phyloP scores from a whole-genome alignment of 2,329 filamentous ascomycete genomes.

The Arthrinium puccinioides region DNA sequence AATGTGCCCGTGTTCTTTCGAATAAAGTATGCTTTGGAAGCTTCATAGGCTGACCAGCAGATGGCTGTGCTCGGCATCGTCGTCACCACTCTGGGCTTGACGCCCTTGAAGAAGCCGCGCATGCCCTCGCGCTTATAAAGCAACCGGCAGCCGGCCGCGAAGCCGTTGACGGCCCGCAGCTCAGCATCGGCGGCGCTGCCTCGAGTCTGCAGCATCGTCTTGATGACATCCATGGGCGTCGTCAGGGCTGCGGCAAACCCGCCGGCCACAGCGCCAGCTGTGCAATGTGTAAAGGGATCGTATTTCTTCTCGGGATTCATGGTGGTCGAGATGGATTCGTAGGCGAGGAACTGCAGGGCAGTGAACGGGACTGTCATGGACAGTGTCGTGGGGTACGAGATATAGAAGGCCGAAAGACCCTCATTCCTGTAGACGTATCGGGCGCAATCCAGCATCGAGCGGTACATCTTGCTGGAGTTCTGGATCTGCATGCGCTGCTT shows the following conservation, averaged over 20 bases:
- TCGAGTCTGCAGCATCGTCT: conserved; percentile 91
- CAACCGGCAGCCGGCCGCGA: conserved; percentile 71
- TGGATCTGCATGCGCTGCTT: conserved; percentile 99
- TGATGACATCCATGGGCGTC: conserved; percentile 95
- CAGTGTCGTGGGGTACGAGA: conserved; percentile 95
- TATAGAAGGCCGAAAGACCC: conserved; percentile 88
- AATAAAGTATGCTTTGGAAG: conserved; percentile 44
- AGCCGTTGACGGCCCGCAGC: conserved; percentile 75
- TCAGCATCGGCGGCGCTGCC: conserved; percentile 76
- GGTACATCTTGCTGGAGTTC: conserved; percentile 81
- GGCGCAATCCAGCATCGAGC: conserved; percentile 80
- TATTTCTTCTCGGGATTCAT: conserved; percentile 85
- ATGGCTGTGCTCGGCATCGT: conserved; percentile 99
- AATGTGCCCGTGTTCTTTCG: conserved; percentile 19
- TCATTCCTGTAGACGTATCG: conserved; percentile 80
- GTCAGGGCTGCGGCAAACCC: conserved; percentile 90
- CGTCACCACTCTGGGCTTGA: conserved; percentile 84
- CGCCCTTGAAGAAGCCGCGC: conserved; percentile 85
- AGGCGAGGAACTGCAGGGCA: conserved; percentile 92
- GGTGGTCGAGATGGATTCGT: conserved; percentile 89
- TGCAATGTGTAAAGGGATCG: conserved; percentile 88
- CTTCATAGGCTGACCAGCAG: conserved; percentile 80
- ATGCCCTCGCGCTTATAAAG: conserved; percentile 79
- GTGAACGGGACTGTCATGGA: conserved; percentile 99
- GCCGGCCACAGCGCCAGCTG: conserved; percentile 85